phyloP scores from a whole-genome alignment of 495 filamentous ascomycete genomes.

The Immersiella caudata region DNA sequence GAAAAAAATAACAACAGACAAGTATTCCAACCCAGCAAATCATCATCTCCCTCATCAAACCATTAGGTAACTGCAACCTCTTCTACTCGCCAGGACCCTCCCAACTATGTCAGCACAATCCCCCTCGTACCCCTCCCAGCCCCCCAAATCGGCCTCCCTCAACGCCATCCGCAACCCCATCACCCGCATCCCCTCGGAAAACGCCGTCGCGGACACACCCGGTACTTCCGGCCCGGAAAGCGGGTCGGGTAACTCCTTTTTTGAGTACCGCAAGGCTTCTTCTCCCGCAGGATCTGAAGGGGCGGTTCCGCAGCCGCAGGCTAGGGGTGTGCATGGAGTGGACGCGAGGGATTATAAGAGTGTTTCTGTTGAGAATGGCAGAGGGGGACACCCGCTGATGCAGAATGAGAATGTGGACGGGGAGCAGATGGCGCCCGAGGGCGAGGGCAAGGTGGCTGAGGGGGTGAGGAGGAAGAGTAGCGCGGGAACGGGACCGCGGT shows the following conservation, averaged over 20 bases:
- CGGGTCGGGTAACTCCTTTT: conserved; percentile 31
- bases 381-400: not conserved
- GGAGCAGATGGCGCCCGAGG: conserved; percentile 58
- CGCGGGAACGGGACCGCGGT: conserved; percentile 4
- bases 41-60: not conserved
- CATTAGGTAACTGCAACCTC: not conserved
- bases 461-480: conserved; percentile 45
- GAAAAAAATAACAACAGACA: not conserved
- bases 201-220: conserved; percentile 39
- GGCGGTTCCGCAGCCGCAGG: conserved; percentile 38
- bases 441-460: conserved; percentile 59
- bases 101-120: conserved; percentile 33
- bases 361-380: not conserved
- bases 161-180: conserved; percentile 48
- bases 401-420: conserved; percentile 48
- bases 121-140: conserved; percentile 49
- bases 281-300: conserved; percentile 9
- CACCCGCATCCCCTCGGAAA: conserved; percentile 52
- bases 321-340: conserved; percentile 41
- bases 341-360: conserved; percentile 21
- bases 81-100: not conserved
- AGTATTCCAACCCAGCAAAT: not conserved
- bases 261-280: conserved; percentile 27
- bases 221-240: conserved; percentile 15
- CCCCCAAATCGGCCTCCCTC: conserved; percentile 56